Evolutionary conservation across 495 filamentous ascomycete species (phyloP).

Genomic region (Terfezia claveryi): DNA sequence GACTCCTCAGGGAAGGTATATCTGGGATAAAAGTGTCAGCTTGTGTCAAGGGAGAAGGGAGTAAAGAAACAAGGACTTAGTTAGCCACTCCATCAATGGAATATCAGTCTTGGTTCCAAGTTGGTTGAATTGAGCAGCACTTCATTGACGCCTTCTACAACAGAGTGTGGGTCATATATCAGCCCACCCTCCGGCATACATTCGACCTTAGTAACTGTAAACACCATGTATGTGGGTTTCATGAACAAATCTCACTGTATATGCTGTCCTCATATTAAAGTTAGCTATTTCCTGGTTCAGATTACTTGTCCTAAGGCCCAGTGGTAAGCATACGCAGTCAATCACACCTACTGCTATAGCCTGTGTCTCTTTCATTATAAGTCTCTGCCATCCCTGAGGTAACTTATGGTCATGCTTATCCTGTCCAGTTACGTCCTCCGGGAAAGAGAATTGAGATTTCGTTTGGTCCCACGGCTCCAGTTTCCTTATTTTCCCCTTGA

Average conservation of each 20-base stretch:
- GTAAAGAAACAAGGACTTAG: too few relatives aligned
- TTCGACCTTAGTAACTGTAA: not conserved
- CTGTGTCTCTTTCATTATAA: not conserved
- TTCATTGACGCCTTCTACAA: too few relatives aligned
- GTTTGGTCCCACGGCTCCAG: too few relatives aligned
- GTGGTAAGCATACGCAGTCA: not conserved
- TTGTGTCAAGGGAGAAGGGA: too few relatives aligned
- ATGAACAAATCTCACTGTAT: constrained; percentile 1
- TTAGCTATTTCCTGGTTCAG: not conserved
- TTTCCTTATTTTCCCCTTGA: too few relatives aligned
- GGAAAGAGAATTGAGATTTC: too few relatives aligned
- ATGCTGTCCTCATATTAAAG: not conserved
- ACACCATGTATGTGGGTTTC: not conserved
- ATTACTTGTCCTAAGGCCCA: too few relatives aligned
- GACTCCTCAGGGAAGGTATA: constrained; percentile 41
- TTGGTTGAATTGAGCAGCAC: constrained; percentile 11
- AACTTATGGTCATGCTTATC: too few relatives aligned
- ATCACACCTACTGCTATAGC: not conserved
- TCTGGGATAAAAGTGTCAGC: not conserved
- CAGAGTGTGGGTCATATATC: too few relatives aligned
- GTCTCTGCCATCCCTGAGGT: too few relatives aligned
- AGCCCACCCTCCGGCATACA: too few relatives aligned
- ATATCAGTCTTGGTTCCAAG: constrained; percentile 15
- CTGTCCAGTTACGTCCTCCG: too few relatives aligned
- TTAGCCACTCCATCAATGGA: constrained; percentile 13